Evolutionary conservation across 2,329 filamentous ascomycete genomes (phyloP).

Genomic region (Fusarium sp.): DNA sequence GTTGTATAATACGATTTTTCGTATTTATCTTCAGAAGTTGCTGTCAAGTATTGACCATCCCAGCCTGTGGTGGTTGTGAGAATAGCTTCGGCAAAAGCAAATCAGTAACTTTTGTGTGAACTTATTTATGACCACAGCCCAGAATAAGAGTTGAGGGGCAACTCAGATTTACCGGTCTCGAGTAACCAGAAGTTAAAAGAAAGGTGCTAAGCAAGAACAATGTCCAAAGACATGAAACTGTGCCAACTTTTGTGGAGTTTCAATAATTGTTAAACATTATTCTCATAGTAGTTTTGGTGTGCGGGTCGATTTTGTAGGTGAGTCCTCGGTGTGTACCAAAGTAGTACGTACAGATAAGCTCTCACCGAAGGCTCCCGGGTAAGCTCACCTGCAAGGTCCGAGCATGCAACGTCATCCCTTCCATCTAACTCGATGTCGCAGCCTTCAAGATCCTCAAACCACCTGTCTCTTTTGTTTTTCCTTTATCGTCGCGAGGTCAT

Average conservation of each 20-base stretch:
- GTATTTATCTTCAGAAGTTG: not conserved
- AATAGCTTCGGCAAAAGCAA: not conserved
- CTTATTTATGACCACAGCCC: not conserved
- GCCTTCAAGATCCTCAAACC: conserved; percentile 18
- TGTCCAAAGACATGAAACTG: not conserved
- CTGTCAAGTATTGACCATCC: too few relatives aligned
- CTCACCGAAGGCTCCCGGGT: conserved; percentile 31
- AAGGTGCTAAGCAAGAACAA: too few relatives aligned
- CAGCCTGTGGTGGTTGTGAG: not conserved
- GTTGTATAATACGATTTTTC: not conserved
- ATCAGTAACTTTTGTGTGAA: not conserved
- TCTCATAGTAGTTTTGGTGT: conserved; percentile 37
- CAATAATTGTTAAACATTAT: conserved; percentile 32
- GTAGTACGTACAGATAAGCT: conserved; percentile 33
- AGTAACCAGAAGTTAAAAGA: not conserved
- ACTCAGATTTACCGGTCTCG: not conserved
- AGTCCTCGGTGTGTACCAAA: conserved; percentile 33
- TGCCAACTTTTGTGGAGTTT: conserved; percentile 10
- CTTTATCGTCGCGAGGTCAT: not conserved
- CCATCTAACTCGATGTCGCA: conserved; percentile 40
- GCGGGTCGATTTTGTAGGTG: conserved; percentile 45
- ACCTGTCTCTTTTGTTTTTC: conserved; percentile 10
- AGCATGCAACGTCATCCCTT: conserved; percentile 50
- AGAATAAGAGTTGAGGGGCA: not conserved
- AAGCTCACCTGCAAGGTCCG: conserved; percentile 23